A percentile compares a stretch with the other conserved stretches of the same genome.
phyloP scores from a whole-genome alignment of 768 basidiomycete genomes.

The Lactarius deliciosus region DNA sequence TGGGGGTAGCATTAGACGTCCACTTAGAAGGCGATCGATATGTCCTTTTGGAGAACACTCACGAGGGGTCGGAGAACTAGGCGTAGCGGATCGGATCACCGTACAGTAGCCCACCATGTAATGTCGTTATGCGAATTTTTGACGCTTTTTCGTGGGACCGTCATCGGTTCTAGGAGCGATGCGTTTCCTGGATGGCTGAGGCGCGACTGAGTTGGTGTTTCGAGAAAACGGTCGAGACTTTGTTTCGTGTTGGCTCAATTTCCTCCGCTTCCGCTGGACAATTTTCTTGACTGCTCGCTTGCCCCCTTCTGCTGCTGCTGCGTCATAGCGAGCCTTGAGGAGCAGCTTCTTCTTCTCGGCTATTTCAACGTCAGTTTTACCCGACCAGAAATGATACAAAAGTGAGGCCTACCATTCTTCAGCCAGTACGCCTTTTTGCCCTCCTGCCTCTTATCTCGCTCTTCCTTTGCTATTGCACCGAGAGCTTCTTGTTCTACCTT shows the following conservation, averaged over 20 bases:
- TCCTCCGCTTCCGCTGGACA: conserved; percentile 87
- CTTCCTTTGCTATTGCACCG: conserved; percentile 44
- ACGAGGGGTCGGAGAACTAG: conserved; percentile 1
- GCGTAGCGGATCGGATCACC: neutral
- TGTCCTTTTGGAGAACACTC: conserved; percentile 40
- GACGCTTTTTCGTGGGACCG: conserved; percentile 29
- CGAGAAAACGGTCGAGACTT: conserved; percentile 67
- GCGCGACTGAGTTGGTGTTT: conserved; percentile 19
- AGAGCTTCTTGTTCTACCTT: conserved; percentile 71
- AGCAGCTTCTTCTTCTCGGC: conserved; percentile 78
- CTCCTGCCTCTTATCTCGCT: conserved; percentile 62
- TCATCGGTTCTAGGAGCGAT: conserved; percentile 14
- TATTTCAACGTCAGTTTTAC: conserved; percentile 36
- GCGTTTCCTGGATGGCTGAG: conserved; percentile 20
- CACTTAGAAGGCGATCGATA: conserved; percentile 56
- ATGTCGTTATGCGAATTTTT: conserved; percentile 24
- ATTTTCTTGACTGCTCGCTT: conserved; percentile 81
- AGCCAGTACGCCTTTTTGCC: conserved; percentile 87
- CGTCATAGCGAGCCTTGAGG: conserved; percentile 74
- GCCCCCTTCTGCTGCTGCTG: conserved; percentile 74
- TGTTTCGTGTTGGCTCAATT: conserved; percentile 87
- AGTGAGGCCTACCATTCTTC: conserved; percentile 63
- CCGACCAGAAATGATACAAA: conserved; percentile 10
- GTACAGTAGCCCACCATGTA: neutral
- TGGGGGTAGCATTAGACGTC: conserved; percentile 62